A percentile compares a stretch with the other conserved stretches of the same genome.
Evolutionary conservation across 805 yeast species (phyloP).

Genomic region (Lipomyces lipofer): DNA sequence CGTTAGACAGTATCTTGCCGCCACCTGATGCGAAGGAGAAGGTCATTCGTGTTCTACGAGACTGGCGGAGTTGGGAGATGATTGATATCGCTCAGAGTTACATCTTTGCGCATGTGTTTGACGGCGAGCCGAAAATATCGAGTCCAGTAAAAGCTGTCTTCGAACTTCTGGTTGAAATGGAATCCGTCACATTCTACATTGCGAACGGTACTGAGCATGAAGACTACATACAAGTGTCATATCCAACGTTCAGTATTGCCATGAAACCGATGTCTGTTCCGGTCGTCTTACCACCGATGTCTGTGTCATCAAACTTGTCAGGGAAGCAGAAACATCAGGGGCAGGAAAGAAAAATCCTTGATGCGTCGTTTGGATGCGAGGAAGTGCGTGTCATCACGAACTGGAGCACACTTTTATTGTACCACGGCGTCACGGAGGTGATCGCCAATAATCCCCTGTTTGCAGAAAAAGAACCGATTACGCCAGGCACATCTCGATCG

Average conservation of each 20-base stretch:
- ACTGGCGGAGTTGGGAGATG: constrained; percentile 94
- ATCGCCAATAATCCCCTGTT: background rate
- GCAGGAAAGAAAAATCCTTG: background rate
- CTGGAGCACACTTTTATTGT: constrained; percentile 14
- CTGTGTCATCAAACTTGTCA: background rate
- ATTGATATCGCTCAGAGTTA: constrained; percentile 58
- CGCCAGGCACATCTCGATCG: background rate
- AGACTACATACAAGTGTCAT: constrained; percentile 39
- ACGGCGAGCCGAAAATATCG: constrained; percentile 30
- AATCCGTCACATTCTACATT: constrained; percentile 38
- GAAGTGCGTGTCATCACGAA: constrained; percentile 14
- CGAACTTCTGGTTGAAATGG: constrained; percentile 38
- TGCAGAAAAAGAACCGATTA: background rate
- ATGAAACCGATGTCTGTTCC: background rate
- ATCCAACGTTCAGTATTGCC: constrained; percentile 34
- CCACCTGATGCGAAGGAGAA: constrained; percentile 55
- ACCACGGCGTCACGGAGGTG: constrained; percentile 6
- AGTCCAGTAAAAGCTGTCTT: constrained; percentile 9
- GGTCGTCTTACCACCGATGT: background rate
- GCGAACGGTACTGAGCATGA: constrained; percentile 39
- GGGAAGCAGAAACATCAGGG: background rate
- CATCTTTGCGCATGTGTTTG: constrained; percentile 55
- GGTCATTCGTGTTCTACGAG: constrained; percentile 60
- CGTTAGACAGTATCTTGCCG: constrained; percentile 3
- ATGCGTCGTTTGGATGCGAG: constrained; percentile 18